These are phyloP conservation scores for Calocybe gambosa DNA, from an alignment of 1,284 basidiomycete species.

Conservation along the genomic window DNA sequence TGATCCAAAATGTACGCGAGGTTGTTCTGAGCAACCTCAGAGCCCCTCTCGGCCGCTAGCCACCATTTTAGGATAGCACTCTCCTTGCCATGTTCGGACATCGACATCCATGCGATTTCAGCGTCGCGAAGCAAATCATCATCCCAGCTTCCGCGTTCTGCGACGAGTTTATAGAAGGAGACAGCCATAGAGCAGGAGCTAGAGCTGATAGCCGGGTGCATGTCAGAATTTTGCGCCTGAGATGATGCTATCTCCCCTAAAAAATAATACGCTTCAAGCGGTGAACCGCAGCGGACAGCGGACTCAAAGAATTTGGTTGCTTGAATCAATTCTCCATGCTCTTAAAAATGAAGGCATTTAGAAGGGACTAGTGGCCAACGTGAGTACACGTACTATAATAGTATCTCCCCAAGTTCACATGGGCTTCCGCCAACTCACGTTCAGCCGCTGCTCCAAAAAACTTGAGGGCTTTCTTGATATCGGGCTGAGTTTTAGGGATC, in stretches of 20 bases:
- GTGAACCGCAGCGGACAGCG: slow-evolving; percentile 80
- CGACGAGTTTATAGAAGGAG: slow-evolving; percentile 84
- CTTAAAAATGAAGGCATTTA: slow-evolving; percentile 30
- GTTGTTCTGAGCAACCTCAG: slow-evolving; percentile 93
- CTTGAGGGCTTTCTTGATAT: slow-evolving; percentile 60
- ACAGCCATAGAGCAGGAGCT: slow-evolving; percentile 81
- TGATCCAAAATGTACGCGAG: slow-evolving; percentile 91
- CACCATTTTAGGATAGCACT: slow-evolving; percentile 88
- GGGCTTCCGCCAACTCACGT: slow-evolving; percentile 84
- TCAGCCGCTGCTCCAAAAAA: slow-evolving; percentile 80
- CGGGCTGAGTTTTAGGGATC: slow-evolving; percentile 50
- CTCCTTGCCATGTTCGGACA: slow-evolving; percentile 62
- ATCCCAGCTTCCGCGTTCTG: slow-evolving; percentile 85
- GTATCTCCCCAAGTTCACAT: slow-evolving; percentile 85
- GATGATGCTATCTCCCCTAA: slow-evolving; percentile 73
- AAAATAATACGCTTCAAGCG: slow-evolving; percentile 91
- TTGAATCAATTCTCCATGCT: slow-evolving; percentile 51
- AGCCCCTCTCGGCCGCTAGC: slow-evolving; percentile 90
- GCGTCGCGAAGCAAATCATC: slow-evolving; percentile 82
- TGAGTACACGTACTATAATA: slow-evolving; percentile 58
- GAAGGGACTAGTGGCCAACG: slow-evolving; percentile 2
- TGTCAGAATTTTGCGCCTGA: slow-evolving; percentile 41
- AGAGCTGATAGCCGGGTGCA: slow-evolving; percentile 44
- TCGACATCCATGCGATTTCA: slow-evolving; percentile 73
- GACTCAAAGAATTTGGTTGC: slow-evolving; percentile 76